These are phyloP conservation scores for Cystofilobasidium macerans DNA, from an alignment of 768 basidiomycete genomes.

Conservation along the genomic window DNA sequence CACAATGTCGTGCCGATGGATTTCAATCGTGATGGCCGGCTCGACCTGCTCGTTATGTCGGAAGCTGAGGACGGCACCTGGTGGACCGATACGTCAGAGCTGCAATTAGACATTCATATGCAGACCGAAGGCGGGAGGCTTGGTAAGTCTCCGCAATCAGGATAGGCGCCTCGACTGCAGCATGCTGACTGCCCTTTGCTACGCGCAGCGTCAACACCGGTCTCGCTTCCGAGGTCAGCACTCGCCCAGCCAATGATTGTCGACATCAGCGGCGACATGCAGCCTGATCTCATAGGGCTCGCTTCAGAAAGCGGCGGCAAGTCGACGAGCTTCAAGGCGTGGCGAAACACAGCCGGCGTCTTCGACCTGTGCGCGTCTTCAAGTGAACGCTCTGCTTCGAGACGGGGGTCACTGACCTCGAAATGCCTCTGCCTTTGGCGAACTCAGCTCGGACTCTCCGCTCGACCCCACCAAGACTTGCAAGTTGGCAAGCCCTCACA, in stretches of 20 bases:
- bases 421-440: not conserved
- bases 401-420: not conserved
- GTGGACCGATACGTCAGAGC: slow-evolving; percentile 38
- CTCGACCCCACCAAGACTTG: slow-evolving; percentile 47
- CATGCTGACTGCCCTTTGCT: slow-evolving; percentile 40
- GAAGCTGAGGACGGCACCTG: slow-evolving; percentile 44
- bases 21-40: slow-evolving; percentile 79
- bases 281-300: slow-evolving; percentile 72
- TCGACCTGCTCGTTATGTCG: slow-evolving; percentile 84
- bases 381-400: too few relatives aligned
- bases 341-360: slow-evolving; percentile 67
- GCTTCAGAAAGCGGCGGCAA: slow-evolving; percentile 39
- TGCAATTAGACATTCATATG: slow-evolving; percentile 62
- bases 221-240: slow-evolving; percentile 42
- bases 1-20: slow-evolving; percentile 85
- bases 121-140: slow-evolving; percentile 42
- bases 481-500: slow-evolving; percentile 73
- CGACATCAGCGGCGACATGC: slow-evolving; percentile 78
- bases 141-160: slow-evolving; percentile 11
- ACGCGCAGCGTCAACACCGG: slow-evolving; percentile 25
- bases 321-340: slow-evolving; percentile 49
- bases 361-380: slow-evolving; percentile 59
- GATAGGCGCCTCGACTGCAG: not conserved
- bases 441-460: slow-evolving; percentile 23
- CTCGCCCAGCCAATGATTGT: slow-evolving; percentile 71